A percentile compares a stretch with the other conserved stretches of the same genome.
These are phyloP conservation scores for Escallonia herrerae DNA, from an alignment of 129 eudicot species.

Conservation along the genomic window DNA sequence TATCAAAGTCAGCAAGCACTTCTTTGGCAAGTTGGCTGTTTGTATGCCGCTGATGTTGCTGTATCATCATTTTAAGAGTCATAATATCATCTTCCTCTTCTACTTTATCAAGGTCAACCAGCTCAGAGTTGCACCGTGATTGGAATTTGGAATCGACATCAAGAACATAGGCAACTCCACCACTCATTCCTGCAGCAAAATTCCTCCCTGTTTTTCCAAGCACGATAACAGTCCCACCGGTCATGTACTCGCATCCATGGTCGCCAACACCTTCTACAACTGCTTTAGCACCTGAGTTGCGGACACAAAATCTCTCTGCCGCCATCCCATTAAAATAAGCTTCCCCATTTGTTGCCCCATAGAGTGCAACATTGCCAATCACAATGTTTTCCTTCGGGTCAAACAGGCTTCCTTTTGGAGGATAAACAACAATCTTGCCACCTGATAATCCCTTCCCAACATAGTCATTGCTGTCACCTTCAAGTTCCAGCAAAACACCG, in stretches of 20 bases:
- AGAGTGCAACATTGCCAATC: conserved; percentile 93
- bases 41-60: conserved; percentile 92
- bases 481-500: conserved; percentile 86
- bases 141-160: conserved; percentile 66
- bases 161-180: conserved; percentile 92
- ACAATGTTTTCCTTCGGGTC: conserved; percentile 94
- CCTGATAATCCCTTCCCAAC: conserved; percentile 97
- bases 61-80: conserved; percentile 89
- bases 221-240: conserved; percentile 87
- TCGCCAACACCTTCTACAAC: conserved; percentile 99
- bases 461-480: conserved; percentile 98
- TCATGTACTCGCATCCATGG: conserved; percentile 99
- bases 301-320: conserved; percentile 91
- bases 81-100: conserved; percentile 84
- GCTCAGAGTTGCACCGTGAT: conserved; percentile 77
- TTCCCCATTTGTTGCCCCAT: conserved; percentile 91
- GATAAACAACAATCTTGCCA: conserved; percentile 85
- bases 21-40: conserved; percentile 83
- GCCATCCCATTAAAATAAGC: conserved; percentile 99
- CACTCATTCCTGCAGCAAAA: conserved; percentile 99
- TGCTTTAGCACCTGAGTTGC: conserved; percentile 92
- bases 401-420: conserved; percentile 78
- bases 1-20: conserved; percentile 71
- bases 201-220: conserved; percentile 92
- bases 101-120: conserved; percentile 92